Percentiles rank a stretch among this genome's conserved stretches.
phyloP scores from a whole-genome alignment of 2,329 filamentous ascomycete genomes.

The Cladophialophora immunda region DNA sequence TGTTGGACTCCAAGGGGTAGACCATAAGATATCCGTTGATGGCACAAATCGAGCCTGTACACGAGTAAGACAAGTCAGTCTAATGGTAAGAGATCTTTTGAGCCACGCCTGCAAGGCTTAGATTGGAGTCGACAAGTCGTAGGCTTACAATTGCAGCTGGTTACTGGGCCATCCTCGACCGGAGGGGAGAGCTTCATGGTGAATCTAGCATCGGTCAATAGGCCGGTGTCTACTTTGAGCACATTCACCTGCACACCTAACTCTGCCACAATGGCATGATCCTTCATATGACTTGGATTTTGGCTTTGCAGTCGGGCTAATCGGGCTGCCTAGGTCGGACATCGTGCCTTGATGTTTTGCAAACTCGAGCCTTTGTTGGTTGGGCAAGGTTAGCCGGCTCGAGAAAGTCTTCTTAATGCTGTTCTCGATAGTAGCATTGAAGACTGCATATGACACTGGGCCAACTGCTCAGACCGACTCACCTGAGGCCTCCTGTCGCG shows the following conservation, averaged over 20 bases:
- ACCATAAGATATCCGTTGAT: conserved; percentile 46
- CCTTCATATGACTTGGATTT: conserved; percentile 40
- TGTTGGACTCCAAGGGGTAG: conserved; percentile 40
- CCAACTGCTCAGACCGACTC: neutral
- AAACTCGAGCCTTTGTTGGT: neutral
- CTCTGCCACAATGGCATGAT: conserved; percentile 39
- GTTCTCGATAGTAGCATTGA: neutral
- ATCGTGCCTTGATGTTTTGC: conserved; percentile 20
- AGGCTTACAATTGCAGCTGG: conserved; percentile 39
- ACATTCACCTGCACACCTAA: conserved; percentile 27
- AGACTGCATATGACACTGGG: neutral
- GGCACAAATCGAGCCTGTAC: conserved; percentile 44
- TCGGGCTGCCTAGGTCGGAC: conserved; percentile 31
- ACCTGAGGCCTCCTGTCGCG: neutral
- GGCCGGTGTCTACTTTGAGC: too few species aligned
- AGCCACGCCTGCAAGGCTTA: neutral
- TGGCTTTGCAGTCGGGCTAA: conserved; percentile 37
- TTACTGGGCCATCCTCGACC: conserved; percentile 38
- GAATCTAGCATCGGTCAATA: conserved; percentile 32
- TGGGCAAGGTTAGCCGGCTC: neutral
- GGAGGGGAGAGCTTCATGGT: conserved; percentile 41
- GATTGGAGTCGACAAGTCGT: neutral
- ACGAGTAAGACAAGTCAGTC: neutral
- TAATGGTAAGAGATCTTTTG: neutral
- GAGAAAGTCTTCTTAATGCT: neutral